Conservation (phyloP, 768 basidiomycete genomes). For the Cystobasidium onofrii region DNA sequence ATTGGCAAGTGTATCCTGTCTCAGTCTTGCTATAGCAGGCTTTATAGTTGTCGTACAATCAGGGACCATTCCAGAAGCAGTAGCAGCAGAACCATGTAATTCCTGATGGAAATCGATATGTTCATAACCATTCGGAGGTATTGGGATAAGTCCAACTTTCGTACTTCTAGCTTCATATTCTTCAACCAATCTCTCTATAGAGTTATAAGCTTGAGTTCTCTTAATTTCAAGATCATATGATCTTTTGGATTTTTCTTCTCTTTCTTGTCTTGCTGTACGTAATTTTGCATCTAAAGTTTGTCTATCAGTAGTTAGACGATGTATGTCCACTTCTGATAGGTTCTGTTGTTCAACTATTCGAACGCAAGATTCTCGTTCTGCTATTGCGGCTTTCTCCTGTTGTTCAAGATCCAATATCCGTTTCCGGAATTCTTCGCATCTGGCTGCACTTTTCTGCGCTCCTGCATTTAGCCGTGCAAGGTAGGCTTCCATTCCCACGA, state of each 20-base stretch:
- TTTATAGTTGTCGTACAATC: slow-evolving; percentile 68
- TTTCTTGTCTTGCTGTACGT: slow-evolving; percentile 50
- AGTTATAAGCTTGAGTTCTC: slow-evolving; percentile 66
- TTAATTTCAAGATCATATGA: slow-evolving; percentile 60
- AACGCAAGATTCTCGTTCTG: slow-evolving; percentile 58
- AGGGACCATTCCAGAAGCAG: slow-evolving; percentile 59
- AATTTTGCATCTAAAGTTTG: slow-evolving; percentile 53
- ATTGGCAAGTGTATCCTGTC: slow-evolving; percentile 14
- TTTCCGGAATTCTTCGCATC: slow-evolving; percentile 50
- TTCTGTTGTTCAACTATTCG: slow-evolving; percentile 75
- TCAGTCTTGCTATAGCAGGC: slow-evolving; percentile 51
- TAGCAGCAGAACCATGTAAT: slow-evolving; percentile 66
- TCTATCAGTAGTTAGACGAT: slow-evolving; percentile 81
- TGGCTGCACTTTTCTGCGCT: neutral
- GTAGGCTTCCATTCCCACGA: slow-evolving; percentile 58
- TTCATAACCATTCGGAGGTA: slow-evolving; percentile 62
- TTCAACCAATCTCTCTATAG: slow-evolving; percentile 72
- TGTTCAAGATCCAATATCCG: slow-evolving; percentile 52
- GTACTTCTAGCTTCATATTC: slow-evolving; percentile 68
- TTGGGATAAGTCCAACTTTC: slow-evolving; percentile 67
- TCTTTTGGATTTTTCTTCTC: slow-evolving; percentile 17
- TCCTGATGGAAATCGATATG: slow-evolving; percentile 70
- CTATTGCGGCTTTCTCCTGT: slow-evolving; percentile 37
- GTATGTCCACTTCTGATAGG: slow-evolving; percentile 80
- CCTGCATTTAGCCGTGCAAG: slow-evolving; percentile 53